Evolutionary conservation across 2,329 filamentous ascomycete species (phyloP).

Genomic region (Furcasterigmium furcatum): DNA sequence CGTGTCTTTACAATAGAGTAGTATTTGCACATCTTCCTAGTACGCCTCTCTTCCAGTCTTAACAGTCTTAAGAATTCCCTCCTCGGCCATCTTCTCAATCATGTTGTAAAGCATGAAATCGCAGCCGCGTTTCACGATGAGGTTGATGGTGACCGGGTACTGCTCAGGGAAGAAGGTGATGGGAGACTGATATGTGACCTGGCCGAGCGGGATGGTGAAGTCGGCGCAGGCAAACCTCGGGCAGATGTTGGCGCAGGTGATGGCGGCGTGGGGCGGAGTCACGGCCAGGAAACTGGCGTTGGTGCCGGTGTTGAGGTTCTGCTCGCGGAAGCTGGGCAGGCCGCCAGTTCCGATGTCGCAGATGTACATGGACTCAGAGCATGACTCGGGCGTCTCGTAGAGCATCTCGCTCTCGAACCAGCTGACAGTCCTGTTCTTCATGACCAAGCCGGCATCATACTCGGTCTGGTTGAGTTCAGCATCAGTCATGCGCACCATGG

Average conservation of each 20-base stretch:
- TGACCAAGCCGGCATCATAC: conserved; percentile 19
- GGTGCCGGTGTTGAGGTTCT: conserved; percentile 22
- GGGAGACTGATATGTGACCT: conserved; percentile 33
- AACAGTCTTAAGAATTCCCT: conserved; percentile 30
- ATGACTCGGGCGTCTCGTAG: conserved; percentile 28
- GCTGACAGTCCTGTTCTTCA: conserved; percentile 25
- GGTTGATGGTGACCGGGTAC: conserved; percentile 36
- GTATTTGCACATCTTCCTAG: too few relatives aligned
- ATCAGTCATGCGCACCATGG: conserved; percentile 17
- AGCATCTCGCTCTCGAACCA: conserved; percentile 33
- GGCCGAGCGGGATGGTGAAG: conserved; percentile 37
- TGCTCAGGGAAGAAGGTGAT: conserved; percentile 33
- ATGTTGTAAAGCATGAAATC: conserved; percentile 38
- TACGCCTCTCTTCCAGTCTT: conserved; percentile 23
- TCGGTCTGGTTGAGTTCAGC: conserved; percentile 15
- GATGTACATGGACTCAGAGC: conserved; percentile 34
- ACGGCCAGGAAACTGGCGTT: conserved; percentile 27
- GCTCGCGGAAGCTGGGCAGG: conserved; percentile 32
- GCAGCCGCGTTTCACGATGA: conserved; percentile 38
- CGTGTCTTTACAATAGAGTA: too few relatives aligned
- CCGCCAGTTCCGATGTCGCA: conserved; percentile 39
- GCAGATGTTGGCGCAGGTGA: conserved; percentile 16
- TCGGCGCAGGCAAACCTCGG: conserved; percentile 27
- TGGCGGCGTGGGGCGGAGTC: conserved; percentile 21
- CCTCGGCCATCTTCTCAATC: conserved; percentile 33